Percentiles rank a stretch among this genome's conserved stretches.
Conservation (phyloP, 2,329 filamentous ascomycete species). For the Alternaria dauci region DNA sequence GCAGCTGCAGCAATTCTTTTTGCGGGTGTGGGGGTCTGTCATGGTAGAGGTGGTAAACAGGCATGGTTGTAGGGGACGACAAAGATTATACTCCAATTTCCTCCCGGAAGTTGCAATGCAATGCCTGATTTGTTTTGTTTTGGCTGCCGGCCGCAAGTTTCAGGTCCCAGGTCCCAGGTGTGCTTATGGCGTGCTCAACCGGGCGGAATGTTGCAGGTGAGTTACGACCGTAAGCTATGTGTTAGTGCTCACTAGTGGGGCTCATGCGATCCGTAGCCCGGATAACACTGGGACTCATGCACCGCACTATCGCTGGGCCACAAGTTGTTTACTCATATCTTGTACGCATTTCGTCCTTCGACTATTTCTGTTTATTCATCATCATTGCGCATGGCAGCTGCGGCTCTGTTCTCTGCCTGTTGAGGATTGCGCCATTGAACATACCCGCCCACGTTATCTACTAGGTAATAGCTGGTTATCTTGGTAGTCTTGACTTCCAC, state of each 20-base stretch:
- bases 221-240: background rate
- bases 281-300: background rate
- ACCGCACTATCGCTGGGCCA: background rate
- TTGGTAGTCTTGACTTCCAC: background rate
- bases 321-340: background rate
- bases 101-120: too few species aligned
- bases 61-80: background rate
- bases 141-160: background rate
- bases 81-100: background rate
- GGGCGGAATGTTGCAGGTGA: background rate
- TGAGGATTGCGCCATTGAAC: background rate
- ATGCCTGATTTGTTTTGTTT: background rate
- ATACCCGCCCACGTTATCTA: too few species aligned
- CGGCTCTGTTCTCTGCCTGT: background rate
- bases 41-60: background rate
- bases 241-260: background rate
- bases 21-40: background rate
- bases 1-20: background rate
- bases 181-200: background rate
- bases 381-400: background rate
- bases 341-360: background rate
- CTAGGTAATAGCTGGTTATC: too few species aligned
- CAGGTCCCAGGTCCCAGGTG: background rate
- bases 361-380: background rate
- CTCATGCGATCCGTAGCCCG: background rate